Conservation (phyloP, 208 protist genomes). For the Polymyxa betae region DNA sequence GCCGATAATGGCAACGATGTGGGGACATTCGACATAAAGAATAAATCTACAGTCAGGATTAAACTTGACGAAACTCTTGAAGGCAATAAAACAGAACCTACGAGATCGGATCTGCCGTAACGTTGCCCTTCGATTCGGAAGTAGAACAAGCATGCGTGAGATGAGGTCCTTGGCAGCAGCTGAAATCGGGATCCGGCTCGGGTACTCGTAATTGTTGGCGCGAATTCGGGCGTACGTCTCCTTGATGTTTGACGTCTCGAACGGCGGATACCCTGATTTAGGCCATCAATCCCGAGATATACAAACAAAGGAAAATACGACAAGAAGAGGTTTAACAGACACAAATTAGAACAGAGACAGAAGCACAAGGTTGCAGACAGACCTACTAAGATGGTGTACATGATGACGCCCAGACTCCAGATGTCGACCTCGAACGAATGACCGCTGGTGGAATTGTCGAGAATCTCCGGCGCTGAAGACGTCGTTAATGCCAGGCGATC, state of each 20-base stretch:
- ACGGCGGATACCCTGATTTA: constrained; percentile 94
- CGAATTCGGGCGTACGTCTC: constrained; percentile 92
- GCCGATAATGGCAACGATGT: not conserved
- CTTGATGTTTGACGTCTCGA: constrained; percentile 93
- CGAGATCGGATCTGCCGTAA: constrained; percentile 80
- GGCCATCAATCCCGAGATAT: too few relatives aligned
- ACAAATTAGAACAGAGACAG: not conserved
- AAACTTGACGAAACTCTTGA: not conserved
- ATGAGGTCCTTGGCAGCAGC: constrained; percentile 85
- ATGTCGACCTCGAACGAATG: constrained; percentile 96
- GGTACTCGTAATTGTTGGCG: constrained; percentile 88
- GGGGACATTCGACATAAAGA: constrained; percentile 73
- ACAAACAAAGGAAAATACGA: too few relatives aligned
- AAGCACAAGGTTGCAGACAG: not conserved
- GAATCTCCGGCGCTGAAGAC: constrained; percentile 84
- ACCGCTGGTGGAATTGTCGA: constrained; percentile 69
- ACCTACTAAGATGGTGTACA: constrained; percentile 74
- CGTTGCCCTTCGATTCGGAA: constrained; percentile 82
- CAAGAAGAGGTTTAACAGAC: too few relatives aligned
- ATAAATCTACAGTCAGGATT: constrained; percentile 71
- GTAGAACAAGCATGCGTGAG: constrained; percentile 74
- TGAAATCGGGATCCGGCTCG: constrained; percentile 75
- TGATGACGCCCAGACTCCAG: constrained; percentile 95
- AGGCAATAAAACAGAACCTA: not conserved
- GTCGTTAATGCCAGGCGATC: not conserved